Evolutionary conservation across 164 flowering plant genomes (phyloP).

Genomic region (Houttuynia cordata): DNA sequence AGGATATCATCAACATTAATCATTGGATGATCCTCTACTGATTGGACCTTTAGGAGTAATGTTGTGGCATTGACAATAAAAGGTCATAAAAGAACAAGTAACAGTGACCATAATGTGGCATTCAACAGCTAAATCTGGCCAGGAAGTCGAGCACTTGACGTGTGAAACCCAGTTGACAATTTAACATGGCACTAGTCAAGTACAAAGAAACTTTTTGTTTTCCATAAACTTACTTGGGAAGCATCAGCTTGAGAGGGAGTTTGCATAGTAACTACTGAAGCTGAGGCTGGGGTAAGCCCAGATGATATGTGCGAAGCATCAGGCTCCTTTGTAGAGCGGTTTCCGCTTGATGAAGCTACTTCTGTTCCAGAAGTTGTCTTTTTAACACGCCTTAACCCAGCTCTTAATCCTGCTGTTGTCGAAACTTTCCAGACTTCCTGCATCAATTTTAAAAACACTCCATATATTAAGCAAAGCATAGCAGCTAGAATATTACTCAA

Average conservation of each 20-base stretch:
- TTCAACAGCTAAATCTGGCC: not conserved
- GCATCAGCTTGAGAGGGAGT: slow-evolving; percentile 30
- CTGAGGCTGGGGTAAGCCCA: slow-evolving; percentile 22
- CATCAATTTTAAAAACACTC: slow-evolving; percentile 5
- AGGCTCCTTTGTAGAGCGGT: slow-evolving; percentile 35
- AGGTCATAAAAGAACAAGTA: too few relatives aligned
- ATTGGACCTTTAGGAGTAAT: too few relatives aligned
- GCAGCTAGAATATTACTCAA: not conserved
- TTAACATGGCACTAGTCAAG: too few relatives aligned
- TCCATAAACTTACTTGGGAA: slow-evolving; percentile 40
- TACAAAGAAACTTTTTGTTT: too few relatives aligned
- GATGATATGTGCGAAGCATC: slow-evolving; percentile 37
- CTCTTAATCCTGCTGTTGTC: slow-evolving; percentile 78
- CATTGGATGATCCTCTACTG: too few relatives aligned
- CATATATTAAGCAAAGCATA: not conserved
- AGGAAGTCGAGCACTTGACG: not conserved
- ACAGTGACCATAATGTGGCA: too few relatives aligned
- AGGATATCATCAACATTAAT: too few relatives aligned
- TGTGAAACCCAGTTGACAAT: too few relatives aligned
- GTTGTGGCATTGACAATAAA: too few relatives aligned
- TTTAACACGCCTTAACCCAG: slow-evolving; percentile 53
- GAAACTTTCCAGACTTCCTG: slow-evolving; percentile 99
- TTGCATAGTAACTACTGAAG: slow-evolving; percentile 20
- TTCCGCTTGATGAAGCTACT: slow-evolving; percentile 33
- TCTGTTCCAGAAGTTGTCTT: slow-evolving; percentile 28